Base-by-base conservation (phyloP, 192 early-diverging fungal genomes). In the Backusella sp. region DNA sequence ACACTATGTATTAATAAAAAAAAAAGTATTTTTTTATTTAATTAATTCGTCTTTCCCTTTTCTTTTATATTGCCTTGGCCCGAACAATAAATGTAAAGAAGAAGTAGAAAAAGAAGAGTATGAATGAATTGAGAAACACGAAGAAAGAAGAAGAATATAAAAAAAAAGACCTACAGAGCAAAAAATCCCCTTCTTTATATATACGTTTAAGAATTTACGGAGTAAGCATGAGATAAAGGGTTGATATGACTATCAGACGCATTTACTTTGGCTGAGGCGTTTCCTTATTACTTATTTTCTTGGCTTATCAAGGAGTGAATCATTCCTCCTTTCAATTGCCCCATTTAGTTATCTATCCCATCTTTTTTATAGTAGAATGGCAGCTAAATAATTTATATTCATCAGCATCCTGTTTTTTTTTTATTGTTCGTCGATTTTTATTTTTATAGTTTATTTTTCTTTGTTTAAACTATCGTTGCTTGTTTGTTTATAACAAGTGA, bases 271-370 rank as follows among this genome's bases (percentile, higher is more conserved):
- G 56, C 56, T 62, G 56, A 23, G 56, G 56, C 53, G 53, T 28
- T 62, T 62, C 12, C 23, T 62, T 56, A n/a, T 62, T 28, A 49
- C n/a, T 49, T 49, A 49, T 62, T 62, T 62, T 62, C 56, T 62
- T 62, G 56, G 56, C 21, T 62, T 28, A 62, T 62, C 56, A 28
- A 62, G 26, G 26, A 62, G 56, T 23, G 11, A 11, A 28, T 15
- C 56, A 62, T 62, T 23, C 56, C 56, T 23, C 37, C 23, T 62
- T 62, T 26, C 11, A 26, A 59, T 59, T 26, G 21, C 53, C 23
- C 21, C 53, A 59, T 59, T 59, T 59, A 26, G 53, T 26, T 59
- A 62, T 62, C 23, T 28, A 14, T 62, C 56, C 12, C 46, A 28
- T 62, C 23, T 62, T 23, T 62, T 62, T 28, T 62, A 28, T 62